These are phyloP conservation scores for Achaetomium macrosporum DNA, from an alignment of 2,329 filamentous ascomycete species.

Conservation along the genomic window DNA sequence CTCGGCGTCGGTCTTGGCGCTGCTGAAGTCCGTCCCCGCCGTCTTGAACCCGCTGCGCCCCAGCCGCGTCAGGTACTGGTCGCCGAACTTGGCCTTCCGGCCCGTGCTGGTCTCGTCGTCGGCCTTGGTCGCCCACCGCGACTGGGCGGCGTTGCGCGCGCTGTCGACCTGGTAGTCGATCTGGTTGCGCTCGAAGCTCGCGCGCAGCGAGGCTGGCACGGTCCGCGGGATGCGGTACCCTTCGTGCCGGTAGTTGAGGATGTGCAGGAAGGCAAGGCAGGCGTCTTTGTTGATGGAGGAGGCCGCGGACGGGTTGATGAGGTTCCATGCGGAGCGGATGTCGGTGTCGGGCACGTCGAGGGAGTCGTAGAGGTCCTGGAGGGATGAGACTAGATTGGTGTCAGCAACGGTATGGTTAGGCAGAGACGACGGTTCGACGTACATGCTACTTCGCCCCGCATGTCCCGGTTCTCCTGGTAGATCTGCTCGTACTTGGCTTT, in stretches of 20 bases:
- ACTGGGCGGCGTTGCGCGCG: conserved; percentile 57
- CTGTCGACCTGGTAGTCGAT: conserved; percentile 94
- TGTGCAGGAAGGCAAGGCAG: conserved; percentile 88
- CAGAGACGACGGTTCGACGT: conserved; percentile 28
- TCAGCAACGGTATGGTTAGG: neutral
- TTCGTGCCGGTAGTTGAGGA: conserved; percentile 92
- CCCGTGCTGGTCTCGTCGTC: conserved; percentile 79
- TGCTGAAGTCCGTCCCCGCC: conserved; percentile 83
- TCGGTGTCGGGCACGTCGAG: conserved; percentile 71
- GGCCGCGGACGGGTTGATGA: conserved; percentile 85
- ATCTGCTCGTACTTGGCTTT: conserved; percentile 96
- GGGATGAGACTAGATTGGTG: conserved; percentile 57
- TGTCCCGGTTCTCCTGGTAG: conserved; percentile 85
- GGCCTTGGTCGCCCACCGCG: conserved; percentile 71
- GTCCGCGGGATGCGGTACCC: conserved; percentile 89
- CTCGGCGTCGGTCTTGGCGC: conserved; percentile 66
- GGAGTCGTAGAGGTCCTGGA: conserved; percentile 79
- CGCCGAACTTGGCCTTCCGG: conserved; percentile 93
- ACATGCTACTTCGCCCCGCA: conserved; percentile 79
- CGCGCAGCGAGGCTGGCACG: conserved; percentile 83
- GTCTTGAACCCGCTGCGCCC: conserved; percentile 77
- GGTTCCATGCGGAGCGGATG: conserved; percentile 89
- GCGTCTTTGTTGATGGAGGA: conserved; percentile 90
- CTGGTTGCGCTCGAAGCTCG: conserved; percentile 89
- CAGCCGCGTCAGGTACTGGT: conserved; percentile 88